phyloP scores from a whole-genome alignment of 2,329 filamentous ascomycete genomes.

The Cordyceps militaris region DNA sequence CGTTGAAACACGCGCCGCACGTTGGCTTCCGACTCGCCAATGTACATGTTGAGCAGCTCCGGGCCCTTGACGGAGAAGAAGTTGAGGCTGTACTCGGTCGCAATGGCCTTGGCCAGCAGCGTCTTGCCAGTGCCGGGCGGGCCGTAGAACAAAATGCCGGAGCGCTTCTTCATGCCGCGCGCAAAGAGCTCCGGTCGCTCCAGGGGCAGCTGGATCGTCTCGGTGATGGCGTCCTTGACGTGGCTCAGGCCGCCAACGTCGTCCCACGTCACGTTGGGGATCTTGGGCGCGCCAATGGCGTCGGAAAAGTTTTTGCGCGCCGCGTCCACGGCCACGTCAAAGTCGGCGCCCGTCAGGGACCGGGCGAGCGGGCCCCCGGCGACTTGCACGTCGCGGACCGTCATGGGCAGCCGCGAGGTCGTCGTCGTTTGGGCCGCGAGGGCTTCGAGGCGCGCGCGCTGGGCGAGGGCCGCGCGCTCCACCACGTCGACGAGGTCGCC shows the following conservation, averaged over 20 bases:
- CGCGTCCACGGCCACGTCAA: conserved; percentile 88
- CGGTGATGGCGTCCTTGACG: conserved; percentile 94
- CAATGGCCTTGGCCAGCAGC: conserved; percentile 85
- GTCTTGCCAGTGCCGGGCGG: conserved; percentile 90
- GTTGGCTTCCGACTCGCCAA: conserved; percentile 89
- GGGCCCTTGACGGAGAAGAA: conserved; percentile 93
- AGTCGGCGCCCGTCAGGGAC: conserved; percentile 74
- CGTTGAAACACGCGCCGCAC: conserved; percentile 84
- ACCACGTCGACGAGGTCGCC: conserved; percentile 93
- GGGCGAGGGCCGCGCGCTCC: conserved; percentile 76
- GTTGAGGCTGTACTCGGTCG: conserved; percentile 87
- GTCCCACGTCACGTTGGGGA: conserved; percentile 93
- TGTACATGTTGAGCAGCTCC: conserved; percentile 92
- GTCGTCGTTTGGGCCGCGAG: conserved; percentile 48
- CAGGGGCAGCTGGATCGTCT: conserved; percentile 90
- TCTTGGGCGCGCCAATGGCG: conserved; percentile 94
- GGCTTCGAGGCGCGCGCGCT: conserved; percentile 65
- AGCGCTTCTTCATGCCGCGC: conserved; percentile 96
- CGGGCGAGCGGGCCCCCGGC: conserved; percentile 75
- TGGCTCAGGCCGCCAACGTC: conserved; percentile 90
- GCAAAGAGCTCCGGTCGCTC: conserved; percentile 90
- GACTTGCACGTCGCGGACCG: conserved; percentile 75
- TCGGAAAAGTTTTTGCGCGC: conserved; percentile 98
- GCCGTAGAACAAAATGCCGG: conserved; percentile 86
- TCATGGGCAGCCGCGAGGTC: conserved; percentile 39